Evolutionary conservation across 202 grass and related monocot genomes (phyloP), one percentile per base, ranked within the genome.

Genomic region (Schoenoplectus triqueter): DNA sequence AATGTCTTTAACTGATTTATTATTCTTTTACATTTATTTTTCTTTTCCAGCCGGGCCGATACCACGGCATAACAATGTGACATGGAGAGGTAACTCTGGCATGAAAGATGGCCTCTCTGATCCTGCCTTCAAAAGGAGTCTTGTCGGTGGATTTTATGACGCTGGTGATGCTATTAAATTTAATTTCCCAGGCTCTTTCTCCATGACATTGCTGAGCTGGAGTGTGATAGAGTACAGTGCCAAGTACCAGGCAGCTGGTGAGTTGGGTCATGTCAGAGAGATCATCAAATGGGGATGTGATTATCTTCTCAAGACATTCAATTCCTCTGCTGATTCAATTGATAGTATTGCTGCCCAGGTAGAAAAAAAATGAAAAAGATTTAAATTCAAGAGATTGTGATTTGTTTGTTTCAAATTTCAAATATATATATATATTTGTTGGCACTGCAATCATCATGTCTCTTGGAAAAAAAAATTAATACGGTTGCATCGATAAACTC

Each of bases 241-340:
- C 50, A 98, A 93, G 88, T 98, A 95, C 49, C 91, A 98, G 72
- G 92, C 95, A 81, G 91, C 75, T 52, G 95, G 92, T 55, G 91
- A 98, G 66, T 88, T 98, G 84, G 87, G 47, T 82, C 95, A 95
- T 90, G 85, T 93, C 77, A 90, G 72, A 75, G 95, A 98, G 55
- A 93, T 87, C 21, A 95, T 98, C 62, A 98, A 98, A 62, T 98
- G 95, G 95, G 92, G 92, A 0, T 78, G 82, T 10, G 91, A 95
- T 59, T 98, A 98, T 89, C 88, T 98, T 85, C 88, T 98, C 76
- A 98, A 95, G 84, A 98, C 95, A 45, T 98, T 98, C 84, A 98
- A 98, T 87, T 92, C 91, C 51, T 86, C 95, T 5, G 91, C 91
- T 4, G 67, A 92, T 78, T 87, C 84, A 20, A 98, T 98, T 75